Evolutionary conservation across 192 early-diverging fungal genomes (phyloP).

Genomic region (Coemansia umbellata): DNA sequence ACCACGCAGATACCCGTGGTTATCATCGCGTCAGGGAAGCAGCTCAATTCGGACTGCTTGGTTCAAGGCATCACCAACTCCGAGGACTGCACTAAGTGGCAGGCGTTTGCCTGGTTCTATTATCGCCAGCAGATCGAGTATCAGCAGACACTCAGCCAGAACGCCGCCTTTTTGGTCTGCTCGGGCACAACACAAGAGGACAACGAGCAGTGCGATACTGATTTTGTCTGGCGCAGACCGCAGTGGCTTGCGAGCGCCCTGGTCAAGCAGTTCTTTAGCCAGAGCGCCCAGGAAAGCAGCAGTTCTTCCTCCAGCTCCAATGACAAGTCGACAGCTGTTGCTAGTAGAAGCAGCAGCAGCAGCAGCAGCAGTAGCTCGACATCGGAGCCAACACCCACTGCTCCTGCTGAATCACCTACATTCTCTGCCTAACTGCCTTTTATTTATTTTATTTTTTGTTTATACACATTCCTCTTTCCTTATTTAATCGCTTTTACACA

Average conservation of each 20-base stretch:
- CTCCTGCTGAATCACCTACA: background rate
- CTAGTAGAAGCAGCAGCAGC: background rate
- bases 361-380: constrained; percentile 22
- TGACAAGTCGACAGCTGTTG: background rate
- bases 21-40: constrained; percentile 37
- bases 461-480: background rate
- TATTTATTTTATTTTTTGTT: background rate
- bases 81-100: constrained; percentile 49
- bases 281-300: background rate
- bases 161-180: constrained; percentile 44
- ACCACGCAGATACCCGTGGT: constrained; percentile 31
- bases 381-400: constrained; percentile 21
- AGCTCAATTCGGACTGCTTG: constrained; percentile 40
- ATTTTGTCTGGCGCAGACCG: constrained; percentile 48
- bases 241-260: constrained; percentile 42
- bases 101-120: constrained; percentile 52
- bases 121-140: constrained; percentile 52
- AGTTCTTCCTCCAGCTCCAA: background rate
- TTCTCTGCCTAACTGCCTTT: background rate
- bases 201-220: constrained; percentile 20
- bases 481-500: too few species aligned
- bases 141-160: constrained; percentile 51
- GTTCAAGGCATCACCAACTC: constrained; percentile 26
- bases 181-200: constrained; percentile 25
- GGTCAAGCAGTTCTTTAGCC: constrained; percentile 32